Evolutionary conservation across 192 early-diverging fungal species (phyloP).

Genomic region (Lunasporangiospora selenospora): DNA sequence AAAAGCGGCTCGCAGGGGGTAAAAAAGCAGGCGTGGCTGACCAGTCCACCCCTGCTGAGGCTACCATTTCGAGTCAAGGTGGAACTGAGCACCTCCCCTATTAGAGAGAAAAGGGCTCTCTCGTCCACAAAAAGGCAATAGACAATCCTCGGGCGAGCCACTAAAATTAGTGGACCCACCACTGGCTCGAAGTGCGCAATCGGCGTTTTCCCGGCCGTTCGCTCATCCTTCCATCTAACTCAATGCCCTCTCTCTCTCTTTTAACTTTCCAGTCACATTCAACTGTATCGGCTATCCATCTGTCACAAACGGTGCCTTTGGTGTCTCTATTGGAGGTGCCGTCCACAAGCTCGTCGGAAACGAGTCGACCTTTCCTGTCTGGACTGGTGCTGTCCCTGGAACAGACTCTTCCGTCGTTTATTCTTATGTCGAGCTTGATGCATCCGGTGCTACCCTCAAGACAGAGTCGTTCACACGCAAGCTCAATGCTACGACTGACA

Average conservation of each 20-base stretch:
- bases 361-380: slow-evolving; percentile 27
- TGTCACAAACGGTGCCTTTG: slow-evolving; percentile 5
- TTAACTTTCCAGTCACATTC: slow-evolving; percentile 21
- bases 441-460: slow-evolving; percentile 27
- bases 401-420: slow-evolving; percentile 23
- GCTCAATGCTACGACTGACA: slow-evolving; percentile 37
- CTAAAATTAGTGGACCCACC: no score
- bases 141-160: no score
- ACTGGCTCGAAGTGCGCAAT: no score
- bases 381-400: slow-evolving; percentile 25
- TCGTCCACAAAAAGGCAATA: no score
- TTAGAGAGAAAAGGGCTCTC: no score
- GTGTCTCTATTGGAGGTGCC: slow-evolving; percentile 16
- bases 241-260: not conserved
- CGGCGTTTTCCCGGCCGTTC: not conserved
- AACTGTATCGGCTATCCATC: slow-evolving; percentile 34
- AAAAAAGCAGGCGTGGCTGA: no score
- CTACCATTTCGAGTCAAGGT: no score
- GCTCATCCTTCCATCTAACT: not conserved
- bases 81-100: no score
- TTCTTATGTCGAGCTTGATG: slow-evolving; percentile 36
- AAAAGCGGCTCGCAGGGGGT: no score
- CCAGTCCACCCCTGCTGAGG: no score
- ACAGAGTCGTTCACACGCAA: slow-evolving; percentile 38
- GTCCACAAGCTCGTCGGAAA: slow-evolving; percentile 24